These are phyloP conservation scores for Botrytis sinoallii DNA, from an alignment of 2,329 filamentous ascomycete species.

Conservation along the genomic window DNA sequence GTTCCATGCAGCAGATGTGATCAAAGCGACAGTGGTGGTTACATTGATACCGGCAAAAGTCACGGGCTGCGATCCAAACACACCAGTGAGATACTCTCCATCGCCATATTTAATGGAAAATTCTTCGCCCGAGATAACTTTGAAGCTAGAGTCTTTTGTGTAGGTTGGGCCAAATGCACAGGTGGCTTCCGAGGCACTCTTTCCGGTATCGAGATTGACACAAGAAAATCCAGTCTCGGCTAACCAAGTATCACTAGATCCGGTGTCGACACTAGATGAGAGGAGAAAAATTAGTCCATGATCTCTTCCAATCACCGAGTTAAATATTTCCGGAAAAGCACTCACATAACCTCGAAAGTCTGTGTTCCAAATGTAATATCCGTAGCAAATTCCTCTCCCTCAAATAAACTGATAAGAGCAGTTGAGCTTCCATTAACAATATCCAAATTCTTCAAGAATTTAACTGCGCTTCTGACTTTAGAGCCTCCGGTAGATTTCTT, in stretches of 20 bases:
- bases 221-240: constrained; percentile 39
- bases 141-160: constrained; percentile 36
- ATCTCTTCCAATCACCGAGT: too few species aligned
- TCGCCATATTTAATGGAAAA: constrained; percentile 46
- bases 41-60: constrained; percentile 47
- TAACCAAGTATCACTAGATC: constrained; percentile 48
- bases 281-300: not conserved
- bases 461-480: constrained; percentile 7
- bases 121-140: constrained; percentile 40
- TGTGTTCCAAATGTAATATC: constrained; percentile 36
- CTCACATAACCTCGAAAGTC: constrained; percentile 33
- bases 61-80: constrained; percentile 42
- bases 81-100: constrained; percentile 42
- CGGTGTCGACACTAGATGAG: constrained; percentile 44
- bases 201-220: constrained; percentile 33
- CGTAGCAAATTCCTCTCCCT: constrained; percentile 18
- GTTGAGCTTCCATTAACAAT: constrained; percentile 9
- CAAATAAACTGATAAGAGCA: constrained; percentile 1
- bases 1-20: constrained; percentile 42
- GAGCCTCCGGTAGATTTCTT: not conserved
- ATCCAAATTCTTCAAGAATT: not conserved
- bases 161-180: constrained; percentile 25
- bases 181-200: not conserved
- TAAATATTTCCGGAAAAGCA: not conserved
- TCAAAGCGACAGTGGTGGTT: constrained; percentile 46